Base-by-base conservation (phyloP, 805 yeast species). In the Starmerella kuoi region DNA sequence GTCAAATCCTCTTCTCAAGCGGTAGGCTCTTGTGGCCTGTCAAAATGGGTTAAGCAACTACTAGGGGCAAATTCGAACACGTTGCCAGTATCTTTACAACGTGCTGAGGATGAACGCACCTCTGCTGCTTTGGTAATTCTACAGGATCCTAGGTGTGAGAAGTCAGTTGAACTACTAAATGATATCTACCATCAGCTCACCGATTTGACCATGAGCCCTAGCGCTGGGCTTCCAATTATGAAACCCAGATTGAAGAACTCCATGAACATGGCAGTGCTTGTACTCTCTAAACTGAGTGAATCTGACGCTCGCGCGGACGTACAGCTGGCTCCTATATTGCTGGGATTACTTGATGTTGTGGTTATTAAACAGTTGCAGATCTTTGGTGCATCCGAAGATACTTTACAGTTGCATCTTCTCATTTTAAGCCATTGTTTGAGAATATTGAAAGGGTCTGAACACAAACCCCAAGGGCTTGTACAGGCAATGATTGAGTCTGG, bases 321-420 rank as follows among this genome's bases (percentile, higher is more conserved):
- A 5, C 47, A 50, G 25, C 32, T 53, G 44, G 44, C 41, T 1
- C 52, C 50, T 31, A 40, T 45, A 1, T 38, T 56, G 17, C 51
- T 54, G 68, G 36, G 77, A 65, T 46, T 69, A 31, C 77, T 83
- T 54, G 79, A 74, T 38, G 59, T 71, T 31, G 72, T 82, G 11
- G 69, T 81, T 23, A 73, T 83, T 35, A 47, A 40, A 40, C 52
- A 48, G 26, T 24, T 44, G 27, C 44, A 41, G 32, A 24, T 42
- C 9, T 38, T 42, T 26, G 42, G 43, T 2, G 30, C 25, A 8
- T 18, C 41, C 5, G 44, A 40, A 15, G 42, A 37, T 5, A 23
- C 36, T 14, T 28, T 48, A n/a, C 24, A 14, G 27, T 31, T 48
- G 8, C 52, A 46, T 11, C 33, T 48, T 18, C 25, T 44, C 5